A percentile compares a stretch with the other conserved stretches of the same genome.
Evolutionary conservation across 192 early-diverging fungal genomes (phyloP).

Genomic region (Linnemannia exigua): DNA sequence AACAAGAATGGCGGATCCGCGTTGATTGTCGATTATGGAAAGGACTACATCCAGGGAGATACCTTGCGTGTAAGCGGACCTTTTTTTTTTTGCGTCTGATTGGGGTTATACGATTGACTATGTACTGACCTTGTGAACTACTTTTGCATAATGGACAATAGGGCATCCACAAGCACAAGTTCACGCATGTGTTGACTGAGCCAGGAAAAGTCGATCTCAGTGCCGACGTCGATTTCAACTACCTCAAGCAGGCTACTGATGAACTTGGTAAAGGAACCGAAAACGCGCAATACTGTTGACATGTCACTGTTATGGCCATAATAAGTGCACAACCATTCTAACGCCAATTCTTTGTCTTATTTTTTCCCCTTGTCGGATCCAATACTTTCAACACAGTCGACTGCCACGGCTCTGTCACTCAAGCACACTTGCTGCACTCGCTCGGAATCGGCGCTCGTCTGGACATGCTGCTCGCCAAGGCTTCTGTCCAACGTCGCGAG

Average conservation of each 20-base stretch:
- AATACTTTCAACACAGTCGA: constrained; percentile 37
- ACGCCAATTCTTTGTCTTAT: too few species aligned
- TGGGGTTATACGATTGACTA: too few species aligned
- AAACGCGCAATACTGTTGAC: constrained; percentile 16
- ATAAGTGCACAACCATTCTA: too few species aligned
- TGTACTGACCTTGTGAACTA: not conserved
- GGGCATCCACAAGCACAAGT: constrained; percentile 89
- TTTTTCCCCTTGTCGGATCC: too few species aligned
- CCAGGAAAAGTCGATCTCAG: constrained; percentile 93
- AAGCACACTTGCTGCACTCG: constrained; percentile 79
- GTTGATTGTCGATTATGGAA: constrained; percentile 92
- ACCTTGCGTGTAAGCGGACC: constrained; percentile 77
- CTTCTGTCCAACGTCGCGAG: constrained; percentile 64
- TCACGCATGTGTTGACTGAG: constrained; percentile 78
- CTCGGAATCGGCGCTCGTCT: constrained; percentile 88
- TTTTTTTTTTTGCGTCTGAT: not conserved
- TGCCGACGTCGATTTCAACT: constrained; percentile 92
- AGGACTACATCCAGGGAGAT: constrained; percentile 79
- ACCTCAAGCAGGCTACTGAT: constrained; percentile 71
- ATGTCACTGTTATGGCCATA: too few species aligned
- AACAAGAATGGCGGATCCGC: constrained; percentile 76
- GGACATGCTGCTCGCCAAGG: constrained; percentile 74
- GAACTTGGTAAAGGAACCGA: constrained; percentile 45
- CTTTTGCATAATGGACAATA: constrained; percentile 32
- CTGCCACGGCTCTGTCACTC: constrained; percentile 84